Conservation (phyloP, 2,329 filamentous ascomycete genomes). For the Rutstroemia sydowiana region DNA sequence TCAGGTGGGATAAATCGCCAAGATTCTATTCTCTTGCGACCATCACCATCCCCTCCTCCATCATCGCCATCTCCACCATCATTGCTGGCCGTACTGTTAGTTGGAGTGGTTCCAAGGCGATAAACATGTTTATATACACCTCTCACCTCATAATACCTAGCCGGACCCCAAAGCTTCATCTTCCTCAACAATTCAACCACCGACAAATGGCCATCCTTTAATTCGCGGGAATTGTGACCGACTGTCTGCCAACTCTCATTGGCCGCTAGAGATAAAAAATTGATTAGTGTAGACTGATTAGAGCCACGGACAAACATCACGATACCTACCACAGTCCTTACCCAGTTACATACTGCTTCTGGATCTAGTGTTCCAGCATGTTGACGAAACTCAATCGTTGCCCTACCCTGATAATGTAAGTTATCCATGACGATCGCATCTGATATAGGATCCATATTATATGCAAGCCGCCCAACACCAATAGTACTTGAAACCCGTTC, state of each 20-base stretch:
- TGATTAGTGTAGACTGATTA: background rate
- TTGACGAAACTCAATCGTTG: constrained; percentile 25
- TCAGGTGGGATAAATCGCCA: too few species aligned
- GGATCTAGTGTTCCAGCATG: constrained; percentile 20
- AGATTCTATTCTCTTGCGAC: too few species aligned
- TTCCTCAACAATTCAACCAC: constrained; percentile 11
- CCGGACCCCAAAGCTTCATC: constrained; percentile 6
- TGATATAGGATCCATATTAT: background rate
- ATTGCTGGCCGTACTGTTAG: too few species aligned
- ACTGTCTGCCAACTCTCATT: constrained; percentile 12
- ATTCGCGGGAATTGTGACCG: too few species aligned
- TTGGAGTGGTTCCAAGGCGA: too few species aligned
- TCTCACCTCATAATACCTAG: constrained; percentile 1
- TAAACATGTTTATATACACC: too few species aligned
- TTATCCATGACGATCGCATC: background rate
- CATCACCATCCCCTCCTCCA: too few species aligned
- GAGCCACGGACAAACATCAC: background rate
- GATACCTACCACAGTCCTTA: constrained; percentile 14
- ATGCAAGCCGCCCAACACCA: background rate
- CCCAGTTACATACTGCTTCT: constrained; percentile 15
- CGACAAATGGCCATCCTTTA: too few species aligned
- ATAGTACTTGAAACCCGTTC: too few species aligned
- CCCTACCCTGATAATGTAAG: background rate
- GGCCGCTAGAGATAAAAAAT: background rate
- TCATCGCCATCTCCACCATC: too few species aligned